A percentile compares a stretch with the other conserved stretches of the same genome.
Evolutionary conservation across 2,329 filamentous ascomycete species (phyloP).

Genomic region (Xylariales sp.): DNA sequence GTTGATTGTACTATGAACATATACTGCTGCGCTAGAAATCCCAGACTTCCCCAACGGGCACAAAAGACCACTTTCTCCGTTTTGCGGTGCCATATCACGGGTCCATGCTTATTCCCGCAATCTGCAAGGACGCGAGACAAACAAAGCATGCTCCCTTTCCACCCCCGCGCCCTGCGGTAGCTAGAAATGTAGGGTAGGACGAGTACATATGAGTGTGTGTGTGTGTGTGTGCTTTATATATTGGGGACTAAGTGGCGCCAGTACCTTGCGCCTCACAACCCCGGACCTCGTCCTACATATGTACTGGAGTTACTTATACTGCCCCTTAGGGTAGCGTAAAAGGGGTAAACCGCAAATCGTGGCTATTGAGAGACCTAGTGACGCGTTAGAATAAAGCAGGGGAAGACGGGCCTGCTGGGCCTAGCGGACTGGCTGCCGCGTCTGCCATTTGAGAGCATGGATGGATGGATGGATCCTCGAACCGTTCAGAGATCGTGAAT

Average conservation of each 20-base stretch:
- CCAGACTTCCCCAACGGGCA: background rate
- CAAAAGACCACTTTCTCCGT: background rate
- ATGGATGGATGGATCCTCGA: background rate
- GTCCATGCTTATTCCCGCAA: constrained; percentile 14
- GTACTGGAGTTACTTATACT: too few species aligned
- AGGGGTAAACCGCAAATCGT: background rate
- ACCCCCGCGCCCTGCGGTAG: background rate
- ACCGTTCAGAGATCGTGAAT: background rate
- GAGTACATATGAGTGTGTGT: background rate
- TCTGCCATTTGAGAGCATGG: background rate
- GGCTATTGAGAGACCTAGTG: background rate
- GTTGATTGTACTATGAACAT: background rate
- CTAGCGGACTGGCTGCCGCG: too few species aligned
- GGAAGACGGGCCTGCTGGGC: background rate
- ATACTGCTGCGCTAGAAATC: background rate
- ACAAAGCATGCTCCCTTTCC: background rate
- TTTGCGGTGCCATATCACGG: background rate
- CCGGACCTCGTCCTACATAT: background rate
- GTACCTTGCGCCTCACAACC: background rate
- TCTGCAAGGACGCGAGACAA: constrained; percentile 33
- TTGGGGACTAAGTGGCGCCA: constrained; percentile 3
- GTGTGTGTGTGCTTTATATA: background rate
- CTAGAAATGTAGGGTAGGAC: constrained; percentile 4
- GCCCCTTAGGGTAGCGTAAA: background rate
- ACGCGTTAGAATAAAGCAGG: background rate